phyloP scores from a whole-genome alignment of 352 stramenopile species.

The Globisporangium lucens region DNA sequence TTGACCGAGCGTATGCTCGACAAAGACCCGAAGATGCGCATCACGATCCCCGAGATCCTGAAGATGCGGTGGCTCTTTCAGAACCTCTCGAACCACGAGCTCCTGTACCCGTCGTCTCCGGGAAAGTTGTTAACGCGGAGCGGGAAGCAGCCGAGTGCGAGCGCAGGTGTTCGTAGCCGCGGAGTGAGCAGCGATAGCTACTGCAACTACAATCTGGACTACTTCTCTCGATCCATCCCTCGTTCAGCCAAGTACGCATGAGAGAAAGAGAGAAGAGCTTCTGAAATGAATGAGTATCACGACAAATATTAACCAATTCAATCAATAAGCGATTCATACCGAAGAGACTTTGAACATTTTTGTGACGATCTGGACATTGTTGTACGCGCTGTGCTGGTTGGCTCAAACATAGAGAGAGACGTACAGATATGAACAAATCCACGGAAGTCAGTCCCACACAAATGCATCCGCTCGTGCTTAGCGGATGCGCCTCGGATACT shows the following conservation, averaged over 20 bases:
- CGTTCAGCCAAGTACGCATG: slow-evolving; percentile 15
- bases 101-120: neutral
- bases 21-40: slow-evolving; percentile 40
- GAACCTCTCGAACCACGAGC: slow-evolving; percentile 16
- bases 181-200: slow-evolving; percentile 7
- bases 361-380: neutral
- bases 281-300: neutral
- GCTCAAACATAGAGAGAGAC: neutral
- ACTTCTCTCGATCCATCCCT: slow-evolving; percentile 6
- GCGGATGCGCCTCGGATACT: slow-evolving; percentile 1
- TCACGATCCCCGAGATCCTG: slow-evolving; percentile 53
- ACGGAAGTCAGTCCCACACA: neutral
- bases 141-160: neutral
- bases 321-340: neutral
- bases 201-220: slow-evolving; percentile 8
- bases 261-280: neutral
- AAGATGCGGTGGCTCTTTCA: slow-evolving; percentile 51
- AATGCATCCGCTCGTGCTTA: neutral
- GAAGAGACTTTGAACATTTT: neutral
- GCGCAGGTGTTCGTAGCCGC: neutral
- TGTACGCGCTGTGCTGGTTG: no score
- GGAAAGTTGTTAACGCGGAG: neutral
- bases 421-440: neutral
- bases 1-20: slow-evolving; percentile 51
- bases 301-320: neutral